These are phyloP conservation scores for Paxillus involutus DNA, from an alignment of 768 basidiomycete genomes.

Conservation along the genomic window DNA sequence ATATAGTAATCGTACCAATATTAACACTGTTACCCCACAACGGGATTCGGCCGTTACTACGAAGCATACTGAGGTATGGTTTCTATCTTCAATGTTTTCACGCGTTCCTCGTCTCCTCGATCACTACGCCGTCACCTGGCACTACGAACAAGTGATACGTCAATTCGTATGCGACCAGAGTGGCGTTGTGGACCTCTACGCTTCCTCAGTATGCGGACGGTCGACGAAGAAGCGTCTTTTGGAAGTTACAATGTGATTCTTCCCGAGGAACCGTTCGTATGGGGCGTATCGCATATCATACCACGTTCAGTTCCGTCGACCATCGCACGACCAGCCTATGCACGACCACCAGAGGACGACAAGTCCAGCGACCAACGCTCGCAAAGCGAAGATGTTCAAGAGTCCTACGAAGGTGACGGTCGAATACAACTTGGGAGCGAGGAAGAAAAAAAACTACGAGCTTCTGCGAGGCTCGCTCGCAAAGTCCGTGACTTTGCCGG, in stretches of 20 bases:
- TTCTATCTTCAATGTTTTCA: background rate
- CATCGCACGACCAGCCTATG: constrained; percentile 59
- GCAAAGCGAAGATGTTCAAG: background rate
- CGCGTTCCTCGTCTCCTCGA: background rate
- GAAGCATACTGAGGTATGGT: background rate
- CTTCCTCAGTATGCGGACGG: background rate
- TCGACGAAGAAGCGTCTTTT: constrained; percentile 32
- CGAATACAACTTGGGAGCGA: constrained; percentile 51
- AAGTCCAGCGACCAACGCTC: background rate
- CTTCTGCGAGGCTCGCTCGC: constrained; percentile 56
- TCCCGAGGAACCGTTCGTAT: constrained; percentile 62
- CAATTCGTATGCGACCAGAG: background rate
- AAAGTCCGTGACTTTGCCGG: constrained; percentile 55
- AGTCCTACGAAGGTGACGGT: constrained; percentile 26
- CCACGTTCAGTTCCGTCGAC: constrained; percentile 55
- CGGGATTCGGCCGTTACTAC: too few species aligned
- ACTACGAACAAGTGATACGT: background rate
- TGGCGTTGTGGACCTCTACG: background rate
- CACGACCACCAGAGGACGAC: constrained; percentile 9
- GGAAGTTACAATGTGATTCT: constrained; percentile 62
- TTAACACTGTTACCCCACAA: too few species aligned
- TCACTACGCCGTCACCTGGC: background rate
- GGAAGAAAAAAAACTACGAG: constrained; percentile 51
- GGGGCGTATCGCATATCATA: constrained; percentile 61
- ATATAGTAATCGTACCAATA: background rate